Base-by-base conservation (phyloP, 2,329 filamentous ascomycete genomes). In the Ascocoryne sarcoides region DNA sequence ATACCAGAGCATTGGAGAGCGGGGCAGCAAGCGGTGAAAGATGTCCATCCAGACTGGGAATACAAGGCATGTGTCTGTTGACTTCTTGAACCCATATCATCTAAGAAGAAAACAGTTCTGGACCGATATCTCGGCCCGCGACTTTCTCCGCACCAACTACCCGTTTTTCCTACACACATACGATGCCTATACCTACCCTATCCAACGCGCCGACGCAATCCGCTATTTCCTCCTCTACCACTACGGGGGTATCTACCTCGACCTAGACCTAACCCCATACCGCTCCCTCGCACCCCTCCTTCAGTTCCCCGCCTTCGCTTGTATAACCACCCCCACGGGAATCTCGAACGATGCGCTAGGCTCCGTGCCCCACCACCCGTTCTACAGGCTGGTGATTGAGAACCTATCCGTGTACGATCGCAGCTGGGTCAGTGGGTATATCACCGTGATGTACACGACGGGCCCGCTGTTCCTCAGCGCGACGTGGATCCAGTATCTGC, bases 301-400 rank as follows among this genome's bases (percentile, higher is more conserved):
- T 36, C 66, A 69, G 23, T 84, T 82, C 60, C 74, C 75, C n/a
- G 76, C 79, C 30, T 84, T 42, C 14, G 32, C 8, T 5, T 35
- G 32, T 19, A 4, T 35, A 8, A 87, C 82, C 0, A 65, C 70
- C 4, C 82, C 82, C 3, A 86, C 82, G 2, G 82, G 82, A 47
- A 82, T 87, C 50, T 83, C 79, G 49, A 87, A 87, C 65, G 82
- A 87, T 55, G 77, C 77, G 32, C 84, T 87, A 80, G 79, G 79
- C 36, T 63, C 79, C 14, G 69, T 82, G 1, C 75, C 79, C 0
- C 69, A 75, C 40, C 82, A 87, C 52, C 80, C 80, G 0, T 84
- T 83, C 64, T 85, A 84, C 65, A 65, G 76, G 37, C 68, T 70
- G 33, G 76, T 81, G 36, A 80, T 84, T 49, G 69, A 81, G 47